phyloP scores from a whole-genome alignment of 495 filamentous ascomycete species.

The Neurospora sp. region DNA sequence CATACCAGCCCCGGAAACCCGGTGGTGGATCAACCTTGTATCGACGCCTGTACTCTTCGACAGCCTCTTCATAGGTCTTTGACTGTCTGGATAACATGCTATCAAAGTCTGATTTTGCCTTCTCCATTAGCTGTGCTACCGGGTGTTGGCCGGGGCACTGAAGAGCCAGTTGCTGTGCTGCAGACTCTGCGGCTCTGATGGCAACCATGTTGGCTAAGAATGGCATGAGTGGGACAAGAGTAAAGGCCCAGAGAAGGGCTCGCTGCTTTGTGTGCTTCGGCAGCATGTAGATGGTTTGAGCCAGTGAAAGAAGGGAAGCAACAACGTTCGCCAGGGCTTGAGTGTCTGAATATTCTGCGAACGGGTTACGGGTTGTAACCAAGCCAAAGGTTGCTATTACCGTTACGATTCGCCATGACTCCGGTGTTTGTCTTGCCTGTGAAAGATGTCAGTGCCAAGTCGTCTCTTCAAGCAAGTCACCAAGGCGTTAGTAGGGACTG shows the following conservation, averaged over 20 bases:
- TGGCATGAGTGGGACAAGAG: slow-evolving; percentile 8
- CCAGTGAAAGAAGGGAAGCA: slow-evolving; percentile 12
- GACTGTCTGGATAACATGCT: slow-evolving; percentile 35
- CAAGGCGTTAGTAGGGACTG: not conserved
- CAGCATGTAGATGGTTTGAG: slow-evolving; percentile 14
- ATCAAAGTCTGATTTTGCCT: slow-evolving; percentile 31
- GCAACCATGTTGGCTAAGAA: slow-evolving; percentile 11
- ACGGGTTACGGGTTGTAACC: slow-evolving; percentile 14
- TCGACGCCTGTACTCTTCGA: slow-evolving; percentile 42
- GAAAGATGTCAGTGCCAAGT: not conserved
- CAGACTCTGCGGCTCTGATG: slow-evolving; percentile 1
- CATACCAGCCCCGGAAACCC: slow-evolving; percentile 55
- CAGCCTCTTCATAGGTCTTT: slow-evolving; percentile 28
- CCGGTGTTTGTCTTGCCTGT: slow-evolving; percentile 2
- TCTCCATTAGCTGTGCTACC: slow-evolving; percentile 31
- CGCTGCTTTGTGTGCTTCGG: slow-evolving; percentile 9
- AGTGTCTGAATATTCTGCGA: slow-evolving; percentile 8
- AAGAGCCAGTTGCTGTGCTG: not conserved
- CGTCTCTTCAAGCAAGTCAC: not conserved
- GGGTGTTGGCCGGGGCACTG: slow-evolving; percentile 27
- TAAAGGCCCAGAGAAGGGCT: slow-evolving; percentile 9
- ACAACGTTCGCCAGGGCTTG: slow-evolving; percentile 5
- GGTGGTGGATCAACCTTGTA: slow-evolving; percentile 46
- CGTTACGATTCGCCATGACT: slow-evolving; percentile 16
- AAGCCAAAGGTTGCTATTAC: slow-evolving; percentile 17